Conservation (phyloP, 352 stramenopile genomes). For the Blastocystis sp. region DNA sequence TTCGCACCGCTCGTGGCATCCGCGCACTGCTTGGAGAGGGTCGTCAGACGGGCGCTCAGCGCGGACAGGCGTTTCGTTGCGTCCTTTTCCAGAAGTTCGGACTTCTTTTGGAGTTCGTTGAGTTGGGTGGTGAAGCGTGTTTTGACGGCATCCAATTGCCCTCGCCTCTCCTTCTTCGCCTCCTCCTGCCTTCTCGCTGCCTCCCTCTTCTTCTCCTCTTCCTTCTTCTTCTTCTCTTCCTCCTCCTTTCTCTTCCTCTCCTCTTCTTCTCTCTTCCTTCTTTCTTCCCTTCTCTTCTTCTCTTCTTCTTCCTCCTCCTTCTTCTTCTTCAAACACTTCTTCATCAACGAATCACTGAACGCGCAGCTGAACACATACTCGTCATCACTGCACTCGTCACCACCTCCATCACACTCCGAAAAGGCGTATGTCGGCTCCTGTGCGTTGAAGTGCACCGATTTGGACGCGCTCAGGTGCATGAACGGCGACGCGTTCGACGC, state of each 20-base stretch:
- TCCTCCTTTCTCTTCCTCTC: slow-evolving; percentile 3
- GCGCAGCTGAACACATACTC: neutral
- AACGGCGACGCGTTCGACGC: neutral
- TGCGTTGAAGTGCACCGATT: neutral
- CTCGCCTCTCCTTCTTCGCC: neutral
- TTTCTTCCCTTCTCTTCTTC: neutral
- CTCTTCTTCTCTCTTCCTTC: neutral
- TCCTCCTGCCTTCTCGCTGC: neutral
- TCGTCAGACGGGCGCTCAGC: neutral
- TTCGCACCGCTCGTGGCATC: neutral
- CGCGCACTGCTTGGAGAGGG: neutral
- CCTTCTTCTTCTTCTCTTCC: slow-evolving; percentile 1
- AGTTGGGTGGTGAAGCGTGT: neutral
- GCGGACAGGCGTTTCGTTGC: neutral
- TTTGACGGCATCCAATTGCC: neutral
- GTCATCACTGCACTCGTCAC: neutral
- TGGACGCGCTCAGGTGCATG: neutral
- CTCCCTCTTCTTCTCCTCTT: neutral
- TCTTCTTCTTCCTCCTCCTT: neutral
- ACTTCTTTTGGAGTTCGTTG: neutral
- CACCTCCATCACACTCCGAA: neutral
- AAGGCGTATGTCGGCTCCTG: neutral
- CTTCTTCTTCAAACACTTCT: neutral
- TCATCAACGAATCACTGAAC: neutral
- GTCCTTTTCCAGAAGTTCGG: neutral